Evolutionary conservation across 1,284 basidiomycete genomes (phyloP).

Genomic region (Abortiporus biennis): DNA sequence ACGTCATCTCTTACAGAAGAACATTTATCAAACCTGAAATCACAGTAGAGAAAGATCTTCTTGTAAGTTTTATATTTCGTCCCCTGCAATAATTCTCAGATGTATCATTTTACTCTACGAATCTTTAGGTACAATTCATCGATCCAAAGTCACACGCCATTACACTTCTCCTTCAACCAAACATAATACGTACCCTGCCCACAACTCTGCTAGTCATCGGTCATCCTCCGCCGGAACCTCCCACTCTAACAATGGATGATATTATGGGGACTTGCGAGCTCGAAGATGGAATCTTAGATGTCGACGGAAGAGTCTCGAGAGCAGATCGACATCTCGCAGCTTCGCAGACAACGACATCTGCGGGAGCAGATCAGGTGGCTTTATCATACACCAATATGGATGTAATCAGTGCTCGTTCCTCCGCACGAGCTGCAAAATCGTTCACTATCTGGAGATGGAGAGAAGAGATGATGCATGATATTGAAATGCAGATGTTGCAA

Average conservation of each 20-base stretch:
- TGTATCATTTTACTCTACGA: background rate
- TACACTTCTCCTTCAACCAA: constrained; percentile 36
- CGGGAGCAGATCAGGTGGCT: constrained; percentile 1
- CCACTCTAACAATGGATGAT: constrained; percentile 26
- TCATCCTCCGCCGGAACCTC: constrained; percentile 22
- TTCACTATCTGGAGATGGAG: constrained; percentile 45
- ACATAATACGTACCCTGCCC: constrained; percentile 31
- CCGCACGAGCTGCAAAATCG: constrained; percentile 41
- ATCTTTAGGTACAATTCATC: constrained; percentile 36
- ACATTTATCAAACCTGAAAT: constrained; percentile 31
- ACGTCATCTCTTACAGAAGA: constrained; percentile 46
- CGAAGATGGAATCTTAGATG: constrained; percentile 43
- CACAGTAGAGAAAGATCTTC: constrained; percentile 45
- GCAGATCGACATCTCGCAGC: constrained; percentile 18
- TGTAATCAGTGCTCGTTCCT: background rate
- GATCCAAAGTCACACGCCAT: constrained; percentile 34
- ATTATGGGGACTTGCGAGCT: constrained; percentile 40
- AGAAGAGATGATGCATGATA: constrained; percentile 18
- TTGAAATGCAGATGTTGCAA: constrained; percentile 18
- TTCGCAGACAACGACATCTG: background rate
- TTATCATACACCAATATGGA: constrained; percentile 4
- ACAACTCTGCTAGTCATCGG: constrained; percentile 27
- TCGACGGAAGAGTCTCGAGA: constrained; percentile 41
- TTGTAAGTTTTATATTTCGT: constrained; percentile 29
- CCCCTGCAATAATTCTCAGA: background rate